Evolutionary conservation across 2,329 filamentous ascomycete genomes (phyloP), one percentile per base, ranked within the genome.

Genomic region (Pleoardoris graminearum): DNA sequence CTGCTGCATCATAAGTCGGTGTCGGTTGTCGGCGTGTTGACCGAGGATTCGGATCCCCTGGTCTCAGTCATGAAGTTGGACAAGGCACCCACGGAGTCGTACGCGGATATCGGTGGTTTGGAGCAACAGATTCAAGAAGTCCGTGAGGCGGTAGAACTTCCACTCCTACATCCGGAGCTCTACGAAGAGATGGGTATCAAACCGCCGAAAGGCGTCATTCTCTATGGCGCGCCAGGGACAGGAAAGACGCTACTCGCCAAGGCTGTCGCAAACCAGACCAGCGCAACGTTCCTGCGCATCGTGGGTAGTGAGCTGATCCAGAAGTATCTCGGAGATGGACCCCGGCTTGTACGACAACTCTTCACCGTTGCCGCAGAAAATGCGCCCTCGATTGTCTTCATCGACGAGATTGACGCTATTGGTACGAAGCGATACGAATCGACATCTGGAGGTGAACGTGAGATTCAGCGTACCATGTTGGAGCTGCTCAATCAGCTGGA

Each of bases 131-230:
- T 99, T 55, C 94, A 99, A 72, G 94, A 99, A 78, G 94, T 99
- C 39, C 84, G 94, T 63, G 94, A 99, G 79, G 96, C 94, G 1
- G 94, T 99, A 52, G 94, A 99, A 78, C 77, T 99, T 67, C 94
- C 94, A 4, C 81, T 99, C 58, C 81, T 99, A 54, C 94, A 99
- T 73, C 94, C 94, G 0, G 94, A 99, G 77, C 80, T 99, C 47
- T 99, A 99, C 77, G 94, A 99, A 76, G 94, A 99, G 80, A 99
- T 99, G 94, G 94, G 94, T 70, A 97, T 99, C 82, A 99, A 99
- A 77, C 94, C 94, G 4, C 94, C 94, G 55, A 99, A 99, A 83
- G 94, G 94, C 82, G 94, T 99, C 66, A 99, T 99, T 69, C 87
- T 99, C 22, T 99, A 99, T 74, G 94, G 94, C 78, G 91, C 91